Base-by-base conservation (phyloP, 306 rosid species). In the Fragaria ananassa region DNA sequence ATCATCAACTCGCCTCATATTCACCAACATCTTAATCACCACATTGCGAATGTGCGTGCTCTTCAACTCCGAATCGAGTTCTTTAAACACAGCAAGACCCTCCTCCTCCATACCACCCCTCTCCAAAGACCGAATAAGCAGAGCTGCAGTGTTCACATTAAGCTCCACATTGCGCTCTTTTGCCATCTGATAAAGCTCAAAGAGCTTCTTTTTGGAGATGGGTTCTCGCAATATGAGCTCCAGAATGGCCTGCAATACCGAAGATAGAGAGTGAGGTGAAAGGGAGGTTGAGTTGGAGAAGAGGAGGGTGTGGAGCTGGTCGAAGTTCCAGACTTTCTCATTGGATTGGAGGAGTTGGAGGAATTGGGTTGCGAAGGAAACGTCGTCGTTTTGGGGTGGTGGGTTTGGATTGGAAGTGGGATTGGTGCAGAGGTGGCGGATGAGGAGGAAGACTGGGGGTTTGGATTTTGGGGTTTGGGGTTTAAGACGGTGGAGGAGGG, bases 31-130 rank as follows among this genome's bases (percentile, higher is more conserved):
- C 10, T 31, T 56, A 1, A 89, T 19, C 66, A 86, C n/a, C 60
- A 58, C 57, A 80, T 90, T 94, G 77, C 84, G 85, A 61, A 86
- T 63, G 10, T 76, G 77, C 25, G 90, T 75, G 63, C 79, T 90
- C 62, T 81, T 91, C 12, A 54, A 23, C 51, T 81, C 81, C 0
- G 83, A 68, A 65, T 90, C 85, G 1, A 90, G 83, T 8, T 78
- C 81, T 0, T 84, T 72, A 69, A 74, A 88, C 58, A 85, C 57
- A 65, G 34, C 8, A 23, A 87, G 75, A 68, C 81, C 84, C 68
- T 87, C 87, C 5, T 84, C 89, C 69, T 77, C 57, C 95, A 86
- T 88, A 46, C 85, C 81, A 4, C 82, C 85, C 76, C 46, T 71
- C 25, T 80, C 88, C 0, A 91, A 69, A 60, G 80, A 75, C 18